Percentiles rank a stretch among this genome's conserved stretches.
Evolutionary conservation across 83 land plant species (phyloP).

Genomic region (Diphasiastrum complanatum): DNA sequence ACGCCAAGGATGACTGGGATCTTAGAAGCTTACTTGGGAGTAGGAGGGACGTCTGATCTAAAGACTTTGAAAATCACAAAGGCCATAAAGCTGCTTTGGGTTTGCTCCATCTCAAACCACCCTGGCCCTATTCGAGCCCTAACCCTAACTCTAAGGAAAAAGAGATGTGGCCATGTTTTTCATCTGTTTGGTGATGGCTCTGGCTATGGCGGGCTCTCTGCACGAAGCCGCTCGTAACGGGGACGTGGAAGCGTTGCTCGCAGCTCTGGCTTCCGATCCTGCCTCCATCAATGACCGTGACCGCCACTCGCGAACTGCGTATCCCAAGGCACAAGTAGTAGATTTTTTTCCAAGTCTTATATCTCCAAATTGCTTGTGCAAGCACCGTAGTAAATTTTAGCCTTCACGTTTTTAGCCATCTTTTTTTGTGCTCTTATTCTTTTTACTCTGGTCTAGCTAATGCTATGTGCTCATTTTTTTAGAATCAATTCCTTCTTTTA

Average conservation of each 20-base stretch:
- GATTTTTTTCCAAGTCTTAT: neutral
- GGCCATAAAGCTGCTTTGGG: too few species aligned
- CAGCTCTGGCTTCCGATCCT: slow-evolving; percentile 43
- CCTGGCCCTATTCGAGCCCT: too few species aligned
- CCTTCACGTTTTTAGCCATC: neutral
- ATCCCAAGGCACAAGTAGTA: too few species aligned
- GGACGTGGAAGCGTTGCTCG: slow-evolving; percentile 36
- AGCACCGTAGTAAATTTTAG: neutral
- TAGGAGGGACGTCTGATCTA: too few species aligned
- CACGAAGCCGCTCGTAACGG: slow-evolving; percentile 83
- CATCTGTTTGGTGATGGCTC: too few species aligned
- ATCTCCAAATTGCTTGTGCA: neutral
- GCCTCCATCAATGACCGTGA: slow-evolving; percentile 64
- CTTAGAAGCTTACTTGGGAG: too few species aligned
- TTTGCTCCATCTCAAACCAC: too few species aligned
- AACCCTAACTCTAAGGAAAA: too few species aligned
- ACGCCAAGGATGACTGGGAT: too few species aligned
- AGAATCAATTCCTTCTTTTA: neutral
- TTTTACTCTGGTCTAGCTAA: neutral
- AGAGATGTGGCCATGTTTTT: too few species aligned
- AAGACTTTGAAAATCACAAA: too few species aligned
- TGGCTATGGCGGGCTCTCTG: too few species aligned
- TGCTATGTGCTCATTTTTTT: neutral
- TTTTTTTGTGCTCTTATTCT: neutral
- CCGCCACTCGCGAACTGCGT: slow-evolving; percentile 88